Percentiles rank a stretch among this genome's conserved stretches.
Conservation (phyloP, 805 yeast genomes). For the Myxozyma udenii region DNA sequence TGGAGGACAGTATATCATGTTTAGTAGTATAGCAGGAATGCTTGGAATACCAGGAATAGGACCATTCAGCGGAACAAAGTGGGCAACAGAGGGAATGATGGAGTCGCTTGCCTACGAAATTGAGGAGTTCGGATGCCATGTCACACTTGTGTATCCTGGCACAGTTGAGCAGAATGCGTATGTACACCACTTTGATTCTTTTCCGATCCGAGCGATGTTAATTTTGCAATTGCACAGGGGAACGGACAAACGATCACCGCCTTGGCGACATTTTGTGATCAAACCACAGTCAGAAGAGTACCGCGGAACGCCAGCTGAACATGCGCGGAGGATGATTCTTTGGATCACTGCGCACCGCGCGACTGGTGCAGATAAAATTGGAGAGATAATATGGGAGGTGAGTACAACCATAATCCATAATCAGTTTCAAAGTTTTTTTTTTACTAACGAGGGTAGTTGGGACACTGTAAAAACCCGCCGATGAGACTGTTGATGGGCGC, state of each 20-base stretch:
- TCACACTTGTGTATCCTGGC: slow-evolving; percentile 27
- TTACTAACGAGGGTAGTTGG: slow-evolving; percentile 7
- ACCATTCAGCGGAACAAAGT: slow-evolving; percentile 35
- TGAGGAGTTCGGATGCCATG: slow-evolving; percentile 25
- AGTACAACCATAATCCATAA: background rate
- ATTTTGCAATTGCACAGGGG: background rate
- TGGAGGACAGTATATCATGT: slow-evolving; percentile 27
- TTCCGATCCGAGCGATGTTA: background rate
- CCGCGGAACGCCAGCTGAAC: slow-evolving; percentile 31
- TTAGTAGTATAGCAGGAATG: slow-evolving; percentile 33
- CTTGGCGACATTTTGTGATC: slow-evolving; percentile 31
- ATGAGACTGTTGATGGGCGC: slow-evolving; percentile 33
- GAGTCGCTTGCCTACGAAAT: slow-evolving; percentile 36
- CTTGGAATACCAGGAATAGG: slow-evolving; percentile 37
- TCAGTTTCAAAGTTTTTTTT: background rate
- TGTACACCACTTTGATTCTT: background rate
- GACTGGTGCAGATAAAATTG: slow-evolving; percentile 31
- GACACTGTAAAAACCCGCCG: slow-evolving; percentile 34
- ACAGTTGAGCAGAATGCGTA: slow-evolving; percentile 17
- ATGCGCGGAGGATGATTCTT: slow-evolving; percentile 28
- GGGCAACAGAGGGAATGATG: slow-evolving; percentile 38
- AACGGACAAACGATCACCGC: slow-evolving; percentile 22
- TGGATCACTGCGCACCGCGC: slow-evolving; percentile 26
- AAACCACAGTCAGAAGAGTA: slow-evolving; percentile 27
- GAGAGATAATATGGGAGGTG: slow-evolving; percentile 34